Conservation (phyloP, 257 asterid species). For the Solanum okadae region DNA sequence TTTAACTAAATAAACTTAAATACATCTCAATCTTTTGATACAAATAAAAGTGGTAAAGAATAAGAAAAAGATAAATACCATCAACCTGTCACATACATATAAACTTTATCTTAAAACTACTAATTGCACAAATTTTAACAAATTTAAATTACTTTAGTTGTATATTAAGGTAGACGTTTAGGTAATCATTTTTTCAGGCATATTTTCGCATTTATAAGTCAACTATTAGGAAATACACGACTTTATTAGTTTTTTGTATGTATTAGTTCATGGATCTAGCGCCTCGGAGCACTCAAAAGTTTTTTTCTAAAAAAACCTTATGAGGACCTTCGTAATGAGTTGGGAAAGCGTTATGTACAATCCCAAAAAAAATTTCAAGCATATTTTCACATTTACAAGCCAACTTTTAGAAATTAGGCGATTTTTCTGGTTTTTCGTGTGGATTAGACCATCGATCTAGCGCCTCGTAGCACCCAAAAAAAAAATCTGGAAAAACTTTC, state of each 20-base stretch:
- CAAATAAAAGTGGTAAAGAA: not conserved
- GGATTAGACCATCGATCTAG: not conserved
- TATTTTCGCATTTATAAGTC: not conserved
- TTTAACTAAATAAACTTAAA: no score
- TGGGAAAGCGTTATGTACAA: not conserved
- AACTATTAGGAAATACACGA: no score
- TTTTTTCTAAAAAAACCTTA: no score
- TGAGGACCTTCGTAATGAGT: not conserved
- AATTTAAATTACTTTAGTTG: not conserved
- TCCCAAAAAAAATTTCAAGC: no score
- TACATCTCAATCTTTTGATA: not conserved
- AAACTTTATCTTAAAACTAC: not conserved
- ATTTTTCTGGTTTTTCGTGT: no score
- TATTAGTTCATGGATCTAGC: not conserved
- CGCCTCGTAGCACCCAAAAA: no score
- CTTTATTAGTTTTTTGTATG: accelerated
- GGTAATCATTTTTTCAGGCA: not conserved
- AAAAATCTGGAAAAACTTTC: no score
- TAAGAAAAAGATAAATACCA: not conserved
- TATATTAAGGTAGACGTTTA: not conserved
- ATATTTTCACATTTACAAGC: no score
- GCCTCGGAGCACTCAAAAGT: no score
- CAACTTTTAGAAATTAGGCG: no score
- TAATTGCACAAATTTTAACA: not conserved
- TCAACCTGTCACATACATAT: not conserved